Evolutionary conservation across 1,284 basidiomycete genomes (phyloP).

Genomic region (Cryptococcus maquisensis): DNA sequence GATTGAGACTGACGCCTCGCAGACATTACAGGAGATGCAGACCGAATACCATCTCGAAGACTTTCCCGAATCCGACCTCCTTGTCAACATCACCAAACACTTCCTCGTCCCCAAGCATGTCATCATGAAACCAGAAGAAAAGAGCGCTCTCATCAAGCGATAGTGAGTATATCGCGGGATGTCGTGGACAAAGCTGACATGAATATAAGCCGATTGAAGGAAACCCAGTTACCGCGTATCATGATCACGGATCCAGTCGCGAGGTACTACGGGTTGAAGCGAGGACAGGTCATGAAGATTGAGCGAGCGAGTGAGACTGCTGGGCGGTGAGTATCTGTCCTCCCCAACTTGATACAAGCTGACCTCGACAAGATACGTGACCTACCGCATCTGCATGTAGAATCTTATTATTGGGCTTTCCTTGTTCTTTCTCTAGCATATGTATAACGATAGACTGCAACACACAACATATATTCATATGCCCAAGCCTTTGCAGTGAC

Average conservation of each 20-base stretch:
- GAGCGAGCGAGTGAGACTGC: slow-evolving; percentile 94
- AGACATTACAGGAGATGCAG: slow-evolving; percentile 62
- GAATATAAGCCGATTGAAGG: slow-evolving; percentile 79
- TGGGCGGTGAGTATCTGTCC: slow-evolving; percentile 61
- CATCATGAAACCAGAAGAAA: slow-evolving; percentile 80
- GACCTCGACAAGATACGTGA: slow-evolving; percentile 38
- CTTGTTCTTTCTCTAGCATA: not conserved
- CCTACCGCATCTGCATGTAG: slow-evolving; percentile 49
- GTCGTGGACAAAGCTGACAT: not conserved
- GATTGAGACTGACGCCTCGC: not conserved
- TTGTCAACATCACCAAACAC: slow-evolving; percentile 97
- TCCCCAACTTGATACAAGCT: not conserved
- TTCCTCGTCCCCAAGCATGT: slow-evolving; percentile 92
- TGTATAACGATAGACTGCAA: not conserved
- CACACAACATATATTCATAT: not conserved
- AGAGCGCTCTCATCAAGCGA: slow-evolving; percentile 78
- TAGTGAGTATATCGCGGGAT: slow-evolving; percentile 63
- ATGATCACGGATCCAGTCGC: slow-evolving; percentile 95
- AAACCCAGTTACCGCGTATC: slow-evolving; percentile 95
- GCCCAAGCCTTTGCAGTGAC: not conserved
- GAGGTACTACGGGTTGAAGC: slow-evolving; percentile 89
- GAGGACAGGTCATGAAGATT: slow-evolving; percentile 98
- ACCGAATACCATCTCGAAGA: slow-evolving; percentile 85
- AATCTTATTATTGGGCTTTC: not conserved
- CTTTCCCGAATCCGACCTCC: slow-evolving; percentile 90